Conservation (phyloP, 83 land plant species). For the Picea abies region DNA sequence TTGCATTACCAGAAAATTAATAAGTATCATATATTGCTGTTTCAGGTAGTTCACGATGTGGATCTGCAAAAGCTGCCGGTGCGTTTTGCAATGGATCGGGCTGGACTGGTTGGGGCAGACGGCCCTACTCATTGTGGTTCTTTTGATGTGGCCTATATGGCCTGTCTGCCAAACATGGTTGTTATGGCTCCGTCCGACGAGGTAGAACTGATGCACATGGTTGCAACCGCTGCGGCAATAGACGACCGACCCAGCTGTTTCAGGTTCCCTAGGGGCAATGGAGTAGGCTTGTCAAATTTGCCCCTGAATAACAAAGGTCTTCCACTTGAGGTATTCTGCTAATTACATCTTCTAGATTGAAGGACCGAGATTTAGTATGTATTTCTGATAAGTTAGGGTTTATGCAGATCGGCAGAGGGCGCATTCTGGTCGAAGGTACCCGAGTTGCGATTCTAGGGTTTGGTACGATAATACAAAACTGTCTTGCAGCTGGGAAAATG, state of each 20-base stretch:
- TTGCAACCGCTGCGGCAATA: constrained; percentile 67
- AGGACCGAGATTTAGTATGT: neutral
- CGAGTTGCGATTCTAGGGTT: constrained; percentile 69
- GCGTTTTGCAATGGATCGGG: constrained; percentile 54
- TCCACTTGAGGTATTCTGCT: constrained; percentile 53
- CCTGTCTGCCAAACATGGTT: constrained; percentile 79
- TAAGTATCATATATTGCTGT: neutral
- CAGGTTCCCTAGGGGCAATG: constrained; percentile 73
- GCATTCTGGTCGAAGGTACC: constrained; percentile 52
- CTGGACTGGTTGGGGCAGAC: constrained; percentile 60
- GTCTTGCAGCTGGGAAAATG: constrained; percentile 42
- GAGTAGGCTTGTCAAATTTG: constrained; percentile 44
- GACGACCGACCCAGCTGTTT: constrained; percentile 77
- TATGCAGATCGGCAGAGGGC: constrained; percentile 65
- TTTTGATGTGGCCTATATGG: constrained; percentile 53
- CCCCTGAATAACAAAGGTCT: constrained; percentile 52
- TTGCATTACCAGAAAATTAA: too few species aligned
- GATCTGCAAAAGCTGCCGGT: constrained; percentile 78
- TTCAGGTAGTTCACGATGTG: constrained; percentile 74
- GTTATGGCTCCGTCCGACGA: constrained; percentile 87
- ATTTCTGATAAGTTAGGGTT: neutral
- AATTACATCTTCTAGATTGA: neutral
- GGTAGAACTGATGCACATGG: constrained; percentile 76
- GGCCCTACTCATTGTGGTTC: constrained; percentile 65
- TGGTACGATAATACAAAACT: constrained; percentile 70